A percentile compares a stretch with the other conserved stretches of the same genome.
Evolutionary conservation across 495 filamentous ascomycete genomes (phyloP).

Genomic region (Cercophora samala): DNA sequence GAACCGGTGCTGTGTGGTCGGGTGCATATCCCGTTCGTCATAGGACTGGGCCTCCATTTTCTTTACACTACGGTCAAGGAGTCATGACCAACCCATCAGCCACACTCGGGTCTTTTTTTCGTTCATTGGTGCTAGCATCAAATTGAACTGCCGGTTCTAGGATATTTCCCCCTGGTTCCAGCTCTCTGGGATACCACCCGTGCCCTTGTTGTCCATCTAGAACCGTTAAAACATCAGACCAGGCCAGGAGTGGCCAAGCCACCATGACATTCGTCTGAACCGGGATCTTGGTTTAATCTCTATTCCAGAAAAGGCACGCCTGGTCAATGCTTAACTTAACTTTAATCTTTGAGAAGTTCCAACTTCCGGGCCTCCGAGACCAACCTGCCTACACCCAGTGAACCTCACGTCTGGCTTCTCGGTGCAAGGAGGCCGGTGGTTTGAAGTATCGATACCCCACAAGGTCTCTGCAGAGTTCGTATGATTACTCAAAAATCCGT

Average conservation of each 20-base stretch:
- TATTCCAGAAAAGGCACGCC: neutral
- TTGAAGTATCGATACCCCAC: neutral
- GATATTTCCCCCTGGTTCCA: neutral
- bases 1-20: neutral
- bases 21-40: neutral
- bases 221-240: neutral
- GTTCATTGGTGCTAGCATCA: neutral
- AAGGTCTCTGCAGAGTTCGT: neutral
- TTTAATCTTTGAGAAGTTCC: neutral
- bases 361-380: neutral
- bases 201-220: neutral
- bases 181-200: neutral
- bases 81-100: neutral
- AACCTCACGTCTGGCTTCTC: neutral
- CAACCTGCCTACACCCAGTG: neutral
- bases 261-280: neutral
- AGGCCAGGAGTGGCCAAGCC: neutral
- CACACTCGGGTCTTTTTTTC: neutral
- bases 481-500: neutral
- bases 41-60: neutral
- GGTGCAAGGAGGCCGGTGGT: neutral
- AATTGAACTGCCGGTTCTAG: neutral
- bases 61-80: neutral
- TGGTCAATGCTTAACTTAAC: neutral
- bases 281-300: neutral